Conservation (phyloP, 352 stramenopile genomes). For the Phytophthora sojae region DNA sequence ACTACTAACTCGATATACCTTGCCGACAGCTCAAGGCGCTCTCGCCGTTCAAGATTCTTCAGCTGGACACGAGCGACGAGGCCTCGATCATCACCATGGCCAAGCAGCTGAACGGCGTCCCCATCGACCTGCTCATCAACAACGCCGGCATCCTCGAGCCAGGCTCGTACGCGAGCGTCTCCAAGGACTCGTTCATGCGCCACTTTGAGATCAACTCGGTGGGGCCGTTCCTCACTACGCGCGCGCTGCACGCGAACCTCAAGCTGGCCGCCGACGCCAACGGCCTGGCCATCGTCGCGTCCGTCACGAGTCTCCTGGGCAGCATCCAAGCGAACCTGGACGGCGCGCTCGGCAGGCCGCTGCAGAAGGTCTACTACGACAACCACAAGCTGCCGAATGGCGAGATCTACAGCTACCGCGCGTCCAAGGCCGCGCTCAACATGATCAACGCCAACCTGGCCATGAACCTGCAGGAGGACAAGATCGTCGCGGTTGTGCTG, state of each 20-base stretch:
- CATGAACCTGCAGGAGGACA: constrained; percentile 51
- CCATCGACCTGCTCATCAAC: constrained; percentile 71
- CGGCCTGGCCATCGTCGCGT: constrained; percentile 6
- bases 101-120: constrained; percentile 44
- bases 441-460: constrained; percentile 57
- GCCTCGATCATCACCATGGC: constrained; percentile 45
- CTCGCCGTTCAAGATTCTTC: constrained; percentile 49
- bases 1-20: background rate
- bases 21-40: constrained; percentile 38
- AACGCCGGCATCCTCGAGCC: constrained; percentile 55
- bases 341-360: background rate
- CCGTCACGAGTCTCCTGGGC: constrained; percentile 28
- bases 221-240: constrained; percentile 61
- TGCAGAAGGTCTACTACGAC: background rate
- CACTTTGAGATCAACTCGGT: constrained; percentile 73
- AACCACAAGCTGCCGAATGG: constrained; percentile 21
- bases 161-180: constrained; percentile 34
- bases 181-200: constrained; percentile 54
- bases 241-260: constrained; percentile 51
- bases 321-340: constrained; percentile 42
- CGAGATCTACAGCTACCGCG: constrained; percentile 66
- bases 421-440: constrained; percentile 78
- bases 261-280: constrained; percentile 31
- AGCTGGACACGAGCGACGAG: constrained; percentile 55
- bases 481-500: constrained; percentile 49